Conservation (phyloP, 1,139 yeast genomes). For the Debaryomyces robertsiae region DNA sequence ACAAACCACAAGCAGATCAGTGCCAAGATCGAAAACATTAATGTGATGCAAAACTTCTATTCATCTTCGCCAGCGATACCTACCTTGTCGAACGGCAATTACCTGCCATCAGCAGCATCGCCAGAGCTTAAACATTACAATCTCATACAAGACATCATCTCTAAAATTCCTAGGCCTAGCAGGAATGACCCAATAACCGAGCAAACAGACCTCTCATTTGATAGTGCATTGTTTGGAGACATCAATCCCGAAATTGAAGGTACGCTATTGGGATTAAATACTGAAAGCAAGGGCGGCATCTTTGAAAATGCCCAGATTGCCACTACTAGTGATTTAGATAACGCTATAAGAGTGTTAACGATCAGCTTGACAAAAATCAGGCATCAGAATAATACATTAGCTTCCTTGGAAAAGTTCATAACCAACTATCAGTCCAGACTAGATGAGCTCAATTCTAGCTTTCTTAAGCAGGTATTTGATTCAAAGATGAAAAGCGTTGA, state of each 20-base stretch:
- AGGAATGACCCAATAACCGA: conserved; percentile 7
- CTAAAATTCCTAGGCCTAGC: conserved; percentile 15
- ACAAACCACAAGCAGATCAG: conserved; percentile 83
- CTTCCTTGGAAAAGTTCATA: conserved; percentile 34
- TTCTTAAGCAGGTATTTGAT: conserved; percentile 28
- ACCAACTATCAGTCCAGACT: conserved; percentile 30
- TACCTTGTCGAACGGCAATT: conserved; percentile 1
- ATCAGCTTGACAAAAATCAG: conserved; percentile 35
- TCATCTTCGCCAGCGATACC: conserved; percentile 9
- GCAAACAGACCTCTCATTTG: conserved; percentile 42
- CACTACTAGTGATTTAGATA: conserved; percentile 54
- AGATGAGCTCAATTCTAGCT: conserved; percentile 31
- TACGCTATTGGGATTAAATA: conserved; percentile 55
- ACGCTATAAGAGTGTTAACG: conserved; percentile 32
- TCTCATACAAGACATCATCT: conserved; percentile 43
- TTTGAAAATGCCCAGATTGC: conserved; percentile 64
- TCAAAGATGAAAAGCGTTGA: conserved; percentile 23
- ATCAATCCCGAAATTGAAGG: conserved; percentile 65
- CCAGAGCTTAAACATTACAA: conserved; percentile 46
- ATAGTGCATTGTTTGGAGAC: conserved; percentile 80
- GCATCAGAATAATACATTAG: conserved; percentile 39
- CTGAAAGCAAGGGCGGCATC: conserved; percentile 60
- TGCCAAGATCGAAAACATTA: conserved; percentile 70
- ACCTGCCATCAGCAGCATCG: conserved; percentile 16
- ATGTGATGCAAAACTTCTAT: conserved; percentile 50